Conservation (phyloP, 305 asterid species). For the Lippia alba region DNA sequence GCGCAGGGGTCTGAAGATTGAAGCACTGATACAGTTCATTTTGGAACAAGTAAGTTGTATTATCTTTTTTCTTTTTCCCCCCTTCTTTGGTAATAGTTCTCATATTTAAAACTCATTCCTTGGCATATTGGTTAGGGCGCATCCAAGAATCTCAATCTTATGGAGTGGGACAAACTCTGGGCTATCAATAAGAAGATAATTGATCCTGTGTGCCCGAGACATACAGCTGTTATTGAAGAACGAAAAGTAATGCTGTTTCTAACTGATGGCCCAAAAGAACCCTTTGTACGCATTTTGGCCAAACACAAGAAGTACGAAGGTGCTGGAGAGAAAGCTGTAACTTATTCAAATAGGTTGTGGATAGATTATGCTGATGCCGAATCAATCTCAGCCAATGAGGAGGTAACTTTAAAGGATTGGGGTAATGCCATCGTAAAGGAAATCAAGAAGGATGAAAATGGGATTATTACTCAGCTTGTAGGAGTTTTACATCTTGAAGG, state of each 20-base stretch:
- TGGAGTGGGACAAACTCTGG: conserved; percentile 99
- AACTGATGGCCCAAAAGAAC: conserved; percentile 76
- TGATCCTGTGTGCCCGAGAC: conserved; percentile 95
- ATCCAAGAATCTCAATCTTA: conserved; percentile 91
- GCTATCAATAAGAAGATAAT: conserved; percentile 90
- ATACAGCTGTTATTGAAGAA: conserved; percentile 82
- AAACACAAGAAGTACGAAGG: conserved; percentile 89
- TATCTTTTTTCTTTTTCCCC: not conserved
- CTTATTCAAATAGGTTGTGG: conserved; percentile 75
- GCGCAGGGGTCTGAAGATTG: conserved; percentile 87
- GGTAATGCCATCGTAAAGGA: conserved; percentile 89
- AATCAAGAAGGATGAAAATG: conserved; percentile 74
- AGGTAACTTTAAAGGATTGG: conserved; percentile 94
- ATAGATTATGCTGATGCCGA: conserved; percentile 85
- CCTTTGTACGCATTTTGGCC: conserved; percentile 71
- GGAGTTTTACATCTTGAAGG: conserved; percentile 94
- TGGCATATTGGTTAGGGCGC: conserved; percentile 70
- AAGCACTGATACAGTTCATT: conserved; percentile 86
- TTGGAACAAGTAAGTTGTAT: conserved; percentile 81
- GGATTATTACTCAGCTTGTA: conserved; percentile 59
- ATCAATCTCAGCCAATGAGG: conserved; percentile 71
- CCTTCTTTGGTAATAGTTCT: not conserved
- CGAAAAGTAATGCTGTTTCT: conserved; percentile 60
- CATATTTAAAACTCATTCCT: conserved; percentile 13
- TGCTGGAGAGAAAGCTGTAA: conserved; percentile 87